Base-by-base conservation (phyloP, 2,329 filamentous ascomycete genomes). In the Colletotrichum sp. region DNA sequence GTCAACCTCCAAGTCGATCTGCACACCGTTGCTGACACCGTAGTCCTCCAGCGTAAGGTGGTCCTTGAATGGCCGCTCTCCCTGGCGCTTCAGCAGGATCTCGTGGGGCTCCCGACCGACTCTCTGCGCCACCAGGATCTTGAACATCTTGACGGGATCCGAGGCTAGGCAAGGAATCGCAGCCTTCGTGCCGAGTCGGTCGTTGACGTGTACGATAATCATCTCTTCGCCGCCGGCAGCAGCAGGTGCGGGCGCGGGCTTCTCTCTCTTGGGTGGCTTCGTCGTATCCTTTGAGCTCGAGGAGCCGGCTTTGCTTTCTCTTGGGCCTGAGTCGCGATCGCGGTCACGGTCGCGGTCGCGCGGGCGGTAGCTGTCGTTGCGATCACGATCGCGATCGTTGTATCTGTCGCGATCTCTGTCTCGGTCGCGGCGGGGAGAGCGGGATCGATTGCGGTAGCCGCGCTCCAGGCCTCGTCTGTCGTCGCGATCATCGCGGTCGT, bases 151-250 rank as follows among this genome's bases (percentile, higher is more conserved):
- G 78, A 98, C 93, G 9, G 93, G 93, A 85, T 98, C 96, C 4
- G 92, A 94, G 1, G 95, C 93, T 73, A 98, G 88, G 83, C 96
- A 98, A 0, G 96, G 96, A 77, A 98, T 97, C 68, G 95, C 94
- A 18, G 96, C 95, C 81, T 98, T 98, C n/a, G 96, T 98, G 14
- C 96, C 96, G 43, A 98, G 87, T n/a, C 96, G 91, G 84, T 98
- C 96, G 83, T 98, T 98, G 81, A 98, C 92, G 81, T 96, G 92
- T 21, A 98, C 96, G 67, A 98, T 91, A 79, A 98, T 98, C 94
- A 98, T 97, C 72, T 95, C 93, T 81, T 97, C 94, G 7, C 88
- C 84, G 5, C 85, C 52, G 82, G 84, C 76, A 75, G 84, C 76
- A 71, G 78, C 79, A 26, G 78, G 81, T 32, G 73, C 76, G 21